Base-by-base conservation (phyloP, 2,329 filamentous ascomycete genomes). In the Sporothrix variecibatus region DNA sequence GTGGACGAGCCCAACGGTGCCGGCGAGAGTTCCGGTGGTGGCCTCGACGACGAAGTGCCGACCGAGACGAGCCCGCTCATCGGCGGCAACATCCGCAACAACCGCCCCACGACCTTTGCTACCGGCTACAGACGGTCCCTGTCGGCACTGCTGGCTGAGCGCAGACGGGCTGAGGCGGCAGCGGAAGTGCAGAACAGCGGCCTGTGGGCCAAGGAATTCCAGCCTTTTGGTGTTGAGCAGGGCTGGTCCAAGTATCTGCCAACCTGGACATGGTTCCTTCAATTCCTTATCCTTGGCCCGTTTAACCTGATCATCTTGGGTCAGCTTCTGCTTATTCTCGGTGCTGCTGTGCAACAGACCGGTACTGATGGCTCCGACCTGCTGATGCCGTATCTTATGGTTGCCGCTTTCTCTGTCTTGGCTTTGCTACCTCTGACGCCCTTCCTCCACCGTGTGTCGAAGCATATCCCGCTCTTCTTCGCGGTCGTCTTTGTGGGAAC, bases 371-470 rank as follows among this genome's bases (percentile, higher is more conserved):
- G 96, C 1, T 93, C 90, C 76, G 87, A 89, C 49, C 85, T 92
- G 23, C 83, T 97, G 20, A 82, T 89, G 8, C 91, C 94, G 5
- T 94, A 97, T 81, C 80, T 97, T 17, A 82, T 89, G 49, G 87
- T 94, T 58, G 91, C 92, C 0, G 80, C 87, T 7, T 87, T 95
- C 76, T 90, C 91, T 15, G 88, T 94, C 0, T 80, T 97, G 1
- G 80, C 97, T 0, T 83, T 98, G 23, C 84, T 94, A 0, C 96
- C 96, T 0, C 81, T 94, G 2, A 88, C 91, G 0, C 96, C 96
- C 0, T 97, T 97, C 80, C 87, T 97, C 56, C 95, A 98, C 81
- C 92, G 95, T 60, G 90, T 96, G 76, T 94, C 92, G 1, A 92
- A 93, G 80, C 94, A 97, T 75, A 81, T 98, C 3, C 95, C 96